These are phyloP conservation scores for Cicer yamashitae DNA, from an alignment of 306 rosid species.

Conservation along the genomic window DNA sequence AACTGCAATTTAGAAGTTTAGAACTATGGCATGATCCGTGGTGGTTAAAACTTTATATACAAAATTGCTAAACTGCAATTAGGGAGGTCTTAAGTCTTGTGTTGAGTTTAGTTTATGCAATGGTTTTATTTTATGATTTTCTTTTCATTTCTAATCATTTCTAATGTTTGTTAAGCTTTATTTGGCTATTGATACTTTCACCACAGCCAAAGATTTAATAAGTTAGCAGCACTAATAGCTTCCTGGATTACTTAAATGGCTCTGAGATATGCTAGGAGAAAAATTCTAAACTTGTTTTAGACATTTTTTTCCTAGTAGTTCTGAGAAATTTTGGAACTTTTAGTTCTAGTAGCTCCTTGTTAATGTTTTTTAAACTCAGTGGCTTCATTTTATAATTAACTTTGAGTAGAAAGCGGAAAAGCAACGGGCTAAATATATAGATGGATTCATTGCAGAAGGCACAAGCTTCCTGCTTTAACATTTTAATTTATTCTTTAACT, in stretches of 20 bases:
- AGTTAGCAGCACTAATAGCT: neutral
- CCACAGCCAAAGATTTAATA: neutral
- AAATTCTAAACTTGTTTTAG: neutral
- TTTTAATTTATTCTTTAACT: conserved; percentile 21
- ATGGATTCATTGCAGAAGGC: neutral
- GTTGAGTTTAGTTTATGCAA: conserved; percentile 18
- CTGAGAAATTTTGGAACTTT: too few species aligned
- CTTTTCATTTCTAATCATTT: too few species aligned
- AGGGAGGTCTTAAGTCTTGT: neutral
- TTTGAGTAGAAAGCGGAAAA: neutral
- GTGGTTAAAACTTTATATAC: too few species aligned
- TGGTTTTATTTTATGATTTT: neutral
- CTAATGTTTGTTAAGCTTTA: conserved; percentile 7
- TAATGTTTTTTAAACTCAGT: neutral
- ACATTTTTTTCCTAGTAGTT: neutral
- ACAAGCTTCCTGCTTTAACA: neutral
- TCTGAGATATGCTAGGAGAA: neutral
- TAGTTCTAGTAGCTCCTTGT: neutral
- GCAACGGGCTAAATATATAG: neutral
- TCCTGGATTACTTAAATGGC: neutral
- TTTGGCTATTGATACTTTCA: conserved; percentile 1
- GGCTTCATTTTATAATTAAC: conserved; percentile 11
- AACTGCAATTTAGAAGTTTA: too few species aligned
- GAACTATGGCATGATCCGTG: too few species aligned
- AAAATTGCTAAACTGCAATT: neutral